phyloP scores from a whole-genome alignment of 192 early-diverging fungal species.

The Thamnidium elegans region DNA sequence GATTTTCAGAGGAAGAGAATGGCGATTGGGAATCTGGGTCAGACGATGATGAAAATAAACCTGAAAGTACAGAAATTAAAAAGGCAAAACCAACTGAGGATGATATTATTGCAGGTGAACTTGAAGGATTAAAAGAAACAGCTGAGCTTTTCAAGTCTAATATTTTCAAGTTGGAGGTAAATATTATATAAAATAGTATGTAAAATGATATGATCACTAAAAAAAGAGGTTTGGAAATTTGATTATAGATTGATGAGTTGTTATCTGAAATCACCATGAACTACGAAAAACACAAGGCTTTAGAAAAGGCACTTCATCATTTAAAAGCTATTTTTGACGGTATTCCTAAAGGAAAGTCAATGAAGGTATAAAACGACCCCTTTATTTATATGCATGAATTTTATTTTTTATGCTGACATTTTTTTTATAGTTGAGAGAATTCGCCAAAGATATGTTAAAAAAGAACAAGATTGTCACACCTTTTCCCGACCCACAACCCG shows the following conservation, averaged over 20 bases:
- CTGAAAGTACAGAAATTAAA: background rate
- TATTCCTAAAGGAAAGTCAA: conserved; percentile 50
- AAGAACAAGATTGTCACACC: conserved; percentile 60
- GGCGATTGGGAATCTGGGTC: conserved; percentile 34
- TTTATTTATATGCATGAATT: background rate
- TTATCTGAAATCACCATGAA: conserved; percentile 63
- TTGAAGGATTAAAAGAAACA: conserved; percentile 80
- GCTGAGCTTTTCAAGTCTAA: conserved; percentile 85
- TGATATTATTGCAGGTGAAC: conserved; percentile 61
- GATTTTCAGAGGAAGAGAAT: conserved; percentile 42
- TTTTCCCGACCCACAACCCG: conserved; percentile 77
- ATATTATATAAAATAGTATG: background rate
- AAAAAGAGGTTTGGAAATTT: conserved; percentile 1
- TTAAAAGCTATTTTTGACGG: conserved; percentile 68
- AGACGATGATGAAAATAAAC: conserved; percentile 45
- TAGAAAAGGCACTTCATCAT: conserved; percentile 65
- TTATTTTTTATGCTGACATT: conserved; percentile 13
- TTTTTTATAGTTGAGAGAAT: conserved; percentile 36
- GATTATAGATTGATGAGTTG: conserved; percentile 63
- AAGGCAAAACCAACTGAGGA: conserved; percentile 16
- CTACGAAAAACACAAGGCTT: conserved; percentile 51
- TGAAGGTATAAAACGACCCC: conserved; percentile 39
- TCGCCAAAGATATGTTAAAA: conserved; percentile 46
- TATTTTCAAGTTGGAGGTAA: conserved; percentile 85
- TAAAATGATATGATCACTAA: background rate